These are phyloP conservation scores for Pythium monospermum DNA, from an alignment of 352 stramenopile genomes.

Conservation along the genomic window DNA sequence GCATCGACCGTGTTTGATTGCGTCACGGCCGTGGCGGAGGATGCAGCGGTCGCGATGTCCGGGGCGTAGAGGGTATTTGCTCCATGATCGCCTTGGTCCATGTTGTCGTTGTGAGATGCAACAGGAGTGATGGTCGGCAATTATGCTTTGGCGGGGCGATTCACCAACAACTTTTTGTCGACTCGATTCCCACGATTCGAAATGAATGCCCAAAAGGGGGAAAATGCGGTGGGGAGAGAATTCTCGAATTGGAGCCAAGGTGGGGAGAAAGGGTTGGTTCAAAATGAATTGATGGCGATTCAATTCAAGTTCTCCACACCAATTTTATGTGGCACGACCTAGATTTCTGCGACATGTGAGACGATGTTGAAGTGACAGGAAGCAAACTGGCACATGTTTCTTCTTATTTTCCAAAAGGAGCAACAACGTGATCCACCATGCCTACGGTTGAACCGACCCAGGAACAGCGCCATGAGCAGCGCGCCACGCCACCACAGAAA, in stretches of 20 bases:
- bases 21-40: background rate
- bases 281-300: slow-evolving; percentile 13
- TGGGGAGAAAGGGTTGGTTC: too few species aligned
- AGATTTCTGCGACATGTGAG: slow-evolving; percentile 9
- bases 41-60: background rate
- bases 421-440: slow-evolving; percentile 8
- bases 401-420: too few species aligned
- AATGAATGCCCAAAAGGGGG: background rate
- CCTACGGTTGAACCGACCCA: slow-evolving; percentile 12
- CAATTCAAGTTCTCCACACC: background rate
- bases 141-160: too few species aligned
- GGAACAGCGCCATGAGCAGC: slow-evolving; percentile 9
- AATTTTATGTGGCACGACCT: background rate
- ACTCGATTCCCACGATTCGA: background rate
- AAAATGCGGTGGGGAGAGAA: background rate
- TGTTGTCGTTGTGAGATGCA: too few species aligned
- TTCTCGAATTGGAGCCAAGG: too few species aligned
- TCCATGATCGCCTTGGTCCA: too few species aligned
- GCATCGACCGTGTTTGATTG: background rate
- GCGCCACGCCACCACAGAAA: slow-evolving; percentile 7
- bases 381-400: too few species aligned
- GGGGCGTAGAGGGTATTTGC: too few species aligned
- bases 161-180: too few species aligned
- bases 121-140: slow-evolving; percentile 12
- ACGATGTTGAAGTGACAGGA: background rate